Percentiles rank a stretch among this genome's conserved stretches.
phyloP scores from a whole-genome alignment of 768 basidiomycete genomes.

The Panaeolus cyanescens region DNA sequence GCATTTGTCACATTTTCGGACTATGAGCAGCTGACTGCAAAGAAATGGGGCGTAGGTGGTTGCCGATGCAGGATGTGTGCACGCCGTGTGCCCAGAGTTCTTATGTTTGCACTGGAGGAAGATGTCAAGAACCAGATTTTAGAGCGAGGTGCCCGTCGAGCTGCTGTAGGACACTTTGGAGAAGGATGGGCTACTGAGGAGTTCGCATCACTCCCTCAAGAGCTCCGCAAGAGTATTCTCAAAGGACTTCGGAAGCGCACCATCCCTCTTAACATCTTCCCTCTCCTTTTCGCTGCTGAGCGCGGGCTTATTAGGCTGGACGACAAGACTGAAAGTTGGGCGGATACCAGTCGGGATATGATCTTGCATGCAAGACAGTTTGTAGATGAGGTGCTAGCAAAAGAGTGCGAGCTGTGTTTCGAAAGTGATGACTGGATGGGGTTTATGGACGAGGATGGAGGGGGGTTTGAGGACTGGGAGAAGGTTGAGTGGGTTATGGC shows the following conservation, averaged over 20 bases:
- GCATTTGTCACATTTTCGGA: slow-evolving; percentile 77
- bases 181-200: slow-evolving; percentile 88
- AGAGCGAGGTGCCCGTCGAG: slow-evolving; percentile 70
- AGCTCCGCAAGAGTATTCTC: slow-evolving; percentile 67
- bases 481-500: slow-evolving; percentile 68
- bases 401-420: slow-evolving; percentile 65
- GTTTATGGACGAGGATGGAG: slow-evolving; percentile 73
- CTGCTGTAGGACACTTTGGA: slow-evolving; percentile 82
- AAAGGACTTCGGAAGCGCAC: slow-evolving; percentile 73
- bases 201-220: slow-evolving; percentile 69
- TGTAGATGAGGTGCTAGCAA: slow-evolving; percentile 63
- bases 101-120: slow-evolving; percentile 75
- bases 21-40: slow-evolving; percentile 72
- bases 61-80: slow-evolving; percentile 86
- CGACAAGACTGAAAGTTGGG: slow-evolving; percentile 69
- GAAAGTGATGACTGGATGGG: slow-evolving; percentile 70
- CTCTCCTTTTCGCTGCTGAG: slow-evolving; percentile 68
- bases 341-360: slow-evolving; percentile 67
- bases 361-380: slow-evolving; percentile 59
- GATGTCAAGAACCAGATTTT: slow-evolving; percentile 79
- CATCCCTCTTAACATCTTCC: slow-evolving; percentile 65
- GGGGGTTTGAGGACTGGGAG: slow-evolving; percentile 76
- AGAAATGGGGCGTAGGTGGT: slow-evolving; percentile 82
- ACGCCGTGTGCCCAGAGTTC: slow-evolving; percentile 75
- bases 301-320: slow-evolving; percentile 57